Evolutionary conservation across 129 eudicot genomes (phyloP).

Genomic region (Pseudognaphalium luteoalbum): DNA sequence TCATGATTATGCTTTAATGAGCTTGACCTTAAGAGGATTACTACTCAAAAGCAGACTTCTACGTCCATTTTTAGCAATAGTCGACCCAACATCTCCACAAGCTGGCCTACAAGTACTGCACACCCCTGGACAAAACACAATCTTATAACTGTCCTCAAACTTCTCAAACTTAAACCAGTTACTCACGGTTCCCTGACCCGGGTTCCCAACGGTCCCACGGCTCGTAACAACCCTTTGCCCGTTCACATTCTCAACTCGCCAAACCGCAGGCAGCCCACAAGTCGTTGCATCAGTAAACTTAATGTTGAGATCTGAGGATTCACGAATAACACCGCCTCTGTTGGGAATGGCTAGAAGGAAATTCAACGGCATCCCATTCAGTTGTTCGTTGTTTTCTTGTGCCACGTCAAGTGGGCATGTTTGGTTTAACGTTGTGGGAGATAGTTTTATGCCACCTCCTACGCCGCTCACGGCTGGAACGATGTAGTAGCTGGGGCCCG

Average conservation of each 20-base stretch:
- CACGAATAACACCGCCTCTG: constrained; percentile 44
- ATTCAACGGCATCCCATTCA: constrained; percentile 15
- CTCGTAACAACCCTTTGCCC: constrained; percentile 37
- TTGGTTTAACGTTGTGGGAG: constrained; percentile 24
- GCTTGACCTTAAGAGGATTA: constrained; percentile 27
- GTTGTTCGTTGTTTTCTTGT: constrained; percentile 29
- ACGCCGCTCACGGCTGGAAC: constrained; percentile 19
- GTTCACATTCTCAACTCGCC: constrained; percentile 39
- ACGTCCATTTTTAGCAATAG: constrained; percentile 21
- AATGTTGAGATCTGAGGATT: constrained; percentile 46
- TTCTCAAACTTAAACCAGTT: constrained; percentile 51
- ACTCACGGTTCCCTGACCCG: constrained; percentile 39
- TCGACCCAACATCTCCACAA: constrained; percentile 22
- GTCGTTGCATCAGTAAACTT: constrained; percentile 24
- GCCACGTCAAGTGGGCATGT: constrained; percentile 33
- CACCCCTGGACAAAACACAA: constrained; percentile 25
- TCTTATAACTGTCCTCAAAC: constrained; percentile 40
- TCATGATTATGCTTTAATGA: constrained; percentile 19
- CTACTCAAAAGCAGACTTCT: constrained; percentile 19
- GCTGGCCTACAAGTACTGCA: constrained; percentile 15
- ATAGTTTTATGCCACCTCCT: constrained; percentile 22
- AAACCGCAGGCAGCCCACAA: constrained; percentile 41
- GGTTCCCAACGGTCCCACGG: constrained; percentile 47
- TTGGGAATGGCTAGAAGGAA: constrained; percentile 42
- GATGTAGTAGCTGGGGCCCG: constrained; percentile 22